A percentile compares a stretch with the other conserved stretches of the same genome.
These are phyloP conservation scores for Vanilla planifolia DNA, from an alignment of 106 monocot genomes.

Conservation along the genomic window DNA sequence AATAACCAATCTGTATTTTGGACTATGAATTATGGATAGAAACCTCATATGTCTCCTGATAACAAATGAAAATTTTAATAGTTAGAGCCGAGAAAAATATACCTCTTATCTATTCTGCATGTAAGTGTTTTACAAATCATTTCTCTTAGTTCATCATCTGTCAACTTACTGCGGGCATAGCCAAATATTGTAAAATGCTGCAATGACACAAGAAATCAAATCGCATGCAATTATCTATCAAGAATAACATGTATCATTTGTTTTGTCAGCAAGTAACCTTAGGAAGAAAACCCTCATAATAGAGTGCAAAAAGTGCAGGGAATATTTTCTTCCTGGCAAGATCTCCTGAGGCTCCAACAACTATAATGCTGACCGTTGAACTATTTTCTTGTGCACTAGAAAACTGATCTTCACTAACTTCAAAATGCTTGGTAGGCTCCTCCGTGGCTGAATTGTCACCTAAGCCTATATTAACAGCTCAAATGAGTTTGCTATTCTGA, in stretches of 20 bases:
- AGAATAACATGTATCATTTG: too few species aligned
- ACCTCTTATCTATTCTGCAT: conserved; percentile 80
- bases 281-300: conserved; percentile 74
- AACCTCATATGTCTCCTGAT: too few species aligned
- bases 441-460: conserved; percentile 16
- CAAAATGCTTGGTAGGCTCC: conserved; percentile 3
- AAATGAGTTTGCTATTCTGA: too few species aligned
- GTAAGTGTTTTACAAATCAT: conserved; percentile 70
- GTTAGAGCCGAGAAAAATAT: too few species aligned
- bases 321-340: conserved; percentile 97
- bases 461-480: conserved; percentile 18
- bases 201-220: background rate
- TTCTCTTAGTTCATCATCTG: conserved; percentile 67
- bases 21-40: too few species aligned
- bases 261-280: conserved; percentile 42
- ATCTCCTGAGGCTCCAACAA: conserved; percentile 96
- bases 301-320: conserved; percentile 87
- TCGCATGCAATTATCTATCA: too few species aligned
- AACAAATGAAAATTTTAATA: too few species aligned
- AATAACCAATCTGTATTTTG: too few species aligned
- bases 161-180: conserved; percentile 76
- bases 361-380: conserved; percentile 59
- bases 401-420: background rate
- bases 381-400: conserved; percentile 21
- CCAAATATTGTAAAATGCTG: conserved; percentile 92